Conservation (phyloP, 177 flowering plant genomes). For the Vitis hybrid region DNA sequence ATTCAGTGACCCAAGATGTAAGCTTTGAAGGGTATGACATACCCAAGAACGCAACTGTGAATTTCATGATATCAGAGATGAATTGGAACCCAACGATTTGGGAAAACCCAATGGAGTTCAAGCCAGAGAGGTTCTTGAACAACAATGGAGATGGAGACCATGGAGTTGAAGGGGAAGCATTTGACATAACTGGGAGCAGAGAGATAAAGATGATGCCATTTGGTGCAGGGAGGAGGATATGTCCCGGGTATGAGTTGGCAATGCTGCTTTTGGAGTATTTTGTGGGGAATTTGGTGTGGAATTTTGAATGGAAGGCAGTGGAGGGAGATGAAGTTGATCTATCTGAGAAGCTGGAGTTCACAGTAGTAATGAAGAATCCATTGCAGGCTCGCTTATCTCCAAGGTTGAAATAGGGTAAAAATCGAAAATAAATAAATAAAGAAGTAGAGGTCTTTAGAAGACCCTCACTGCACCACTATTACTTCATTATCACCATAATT, state of each 20-base stretch:
- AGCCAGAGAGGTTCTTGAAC: constrained; percentile 10
- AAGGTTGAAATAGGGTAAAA: not conserved
- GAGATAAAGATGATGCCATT: constrained; percentile 22
- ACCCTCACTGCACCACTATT: too few relatives aligned
- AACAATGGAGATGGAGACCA: too few relatives aligned
- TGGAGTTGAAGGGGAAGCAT: not conserved
- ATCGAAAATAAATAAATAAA: too few relatives aligned
- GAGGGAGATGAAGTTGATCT: constrained; percentile 23
- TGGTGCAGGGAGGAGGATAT: not conserved
- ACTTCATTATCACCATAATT: too few relatives aligned
- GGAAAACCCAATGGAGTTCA: constrained; percentile 10
- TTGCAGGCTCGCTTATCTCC: constrained; percentile 11
- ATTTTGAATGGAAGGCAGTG: constrained; percentile 18
- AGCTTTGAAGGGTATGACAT: too few relatives aligned
- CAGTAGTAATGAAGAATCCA: constrained; percentile 27
- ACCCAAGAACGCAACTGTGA: not conserved
- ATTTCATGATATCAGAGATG: not conserved
- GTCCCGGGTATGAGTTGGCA: constrained; percentile 12
- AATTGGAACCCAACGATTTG: not conserved
- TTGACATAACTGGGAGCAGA: constrained; percentile 14
- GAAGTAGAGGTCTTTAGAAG: too few relatives aligned
- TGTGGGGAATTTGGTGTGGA: constrained; percentile 18
- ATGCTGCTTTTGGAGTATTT: constrained; percentile 21
- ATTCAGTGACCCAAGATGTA: too few relatives aligned
- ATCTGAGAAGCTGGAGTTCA: constrained; percentile 10